Evolutionary conservation across 2,329 filamentous ascomycete species (phyloP), one percentile per base, ranked within the genome.

Genomic region (Cercospora zeina): DNA sequence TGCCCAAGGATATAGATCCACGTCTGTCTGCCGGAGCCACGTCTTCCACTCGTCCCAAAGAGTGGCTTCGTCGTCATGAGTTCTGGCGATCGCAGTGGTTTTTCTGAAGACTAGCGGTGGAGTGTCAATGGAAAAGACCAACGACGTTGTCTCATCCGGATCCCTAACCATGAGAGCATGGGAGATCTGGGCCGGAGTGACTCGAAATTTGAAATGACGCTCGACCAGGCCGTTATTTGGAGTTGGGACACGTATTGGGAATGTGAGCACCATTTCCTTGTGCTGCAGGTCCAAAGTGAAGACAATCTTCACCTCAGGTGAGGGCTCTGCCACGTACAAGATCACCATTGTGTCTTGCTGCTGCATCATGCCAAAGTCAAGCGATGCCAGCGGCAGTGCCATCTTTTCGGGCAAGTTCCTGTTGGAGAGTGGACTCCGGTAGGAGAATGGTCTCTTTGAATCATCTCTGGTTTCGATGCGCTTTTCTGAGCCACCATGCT

Each of bases 21-120:
- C 82, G 64, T 86, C 81, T 0, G 87, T 89, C 67, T 88, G 85
- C 19, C 88, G 81, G 61, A 80, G 84, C 86, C 86, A 89, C 0
- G 79, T 76, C 65, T 85, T 80, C 63, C 78, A 77, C 21, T 85
- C 82, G 50, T 73, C 79, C 87, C 86, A 89, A 13, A 72, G 67
- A 54, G 75, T 70, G 10, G 73, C 71, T 10, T 75, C 70, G 6
- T 27, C 9, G 31, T 77, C 72, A 65, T 85, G 81, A 1, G 79
- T 82, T 8, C 66, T 62, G 13, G 64, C 58, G 6, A 67, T 45
- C 9, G 71, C 62, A 3, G 36, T 34, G 3, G 62, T 62, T 58
- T 72, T 68, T n/a, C 70, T 69, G 51, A 64, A 70, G 5, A 70
- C 62, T 8, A 67, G 34, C 3, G 72, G 71, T 24, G 72, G 72